A percentile compares a stretch with the other conserved stretches of the same genome.
These are phyloP conservation scores for Hypomyces rosellus DNA, from an alignment of 2,329 filamentous ascomycete species.

Conservation along the genomic window DNA sequence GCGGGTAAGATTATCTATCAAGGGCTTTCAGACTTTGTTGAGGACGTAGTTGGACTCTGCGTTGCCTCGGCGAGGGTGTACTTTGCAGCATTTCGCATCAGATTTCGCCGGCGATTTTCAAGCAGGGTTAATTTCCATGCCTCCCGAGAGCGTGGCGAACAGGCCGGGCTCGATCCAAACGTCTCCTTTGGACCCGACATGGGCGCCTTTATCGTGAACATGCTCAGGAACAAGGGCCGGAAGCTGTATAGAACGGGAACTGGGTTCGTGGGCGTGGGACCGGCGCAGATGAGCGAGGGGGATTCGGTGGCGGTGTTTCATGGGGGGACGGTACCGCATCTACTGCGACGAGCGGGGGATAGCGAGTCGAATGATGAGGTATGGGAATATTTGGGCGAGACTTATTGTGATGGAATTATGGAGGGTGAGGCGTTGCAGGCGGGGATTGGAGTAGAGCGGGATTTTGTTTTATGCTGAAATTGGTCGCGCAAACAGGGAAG, in stretches of 20 bases:
- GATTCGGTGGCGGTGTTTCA: constrained; percentile 24
- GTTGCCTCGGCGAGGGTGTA: constrained; percentile 10
- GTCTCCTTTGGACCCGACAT: constrained; percentile 7
- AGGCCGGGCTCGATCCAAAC: constrained; percentile 13
- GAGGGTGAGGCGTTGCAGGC: constrained; percentile 22
- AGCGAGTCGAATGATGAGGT: background rate
- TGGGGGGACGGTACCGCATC: constrained; percentile 23
- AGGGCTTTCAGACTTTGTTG: constrained; percentile 12
- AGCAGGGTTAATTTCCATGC: constrained; percentile 1
- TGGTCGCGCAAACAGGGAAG: too few relatives aligned
- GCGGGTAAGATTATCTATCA: constrained; percentile 5
- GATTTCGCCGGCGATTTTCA: constrained; percentile 12
- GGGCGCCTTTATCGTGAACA: constrained; percentile 10
- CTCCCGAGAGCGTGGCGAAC: background rate
- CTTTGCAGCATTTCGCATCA: constrained; percentile 1
- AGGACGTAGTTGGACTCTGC: constrained; percentile 12
- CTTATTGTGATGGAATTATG: constrained; percentile 30
- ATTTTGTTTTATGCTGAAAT: constrained; percentile 2
- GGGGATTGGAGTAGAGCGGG: background rate
- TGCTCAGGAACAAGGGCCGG: constrained; percentile 16
- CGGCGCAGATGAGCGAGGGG: constrained; percentile 15
- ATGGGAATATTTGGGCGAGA: constrained; percentile 26
- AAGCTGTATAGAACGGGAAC: constrained; percentile 23
- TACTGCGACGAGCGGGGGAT: constrained; percentile 15
- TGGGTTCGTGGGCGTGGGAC: constrained; percentile 25